Conservation (phyloP, 2,329 filamentous ascomycete genomes). For the Fusarium albidum region DNA sequence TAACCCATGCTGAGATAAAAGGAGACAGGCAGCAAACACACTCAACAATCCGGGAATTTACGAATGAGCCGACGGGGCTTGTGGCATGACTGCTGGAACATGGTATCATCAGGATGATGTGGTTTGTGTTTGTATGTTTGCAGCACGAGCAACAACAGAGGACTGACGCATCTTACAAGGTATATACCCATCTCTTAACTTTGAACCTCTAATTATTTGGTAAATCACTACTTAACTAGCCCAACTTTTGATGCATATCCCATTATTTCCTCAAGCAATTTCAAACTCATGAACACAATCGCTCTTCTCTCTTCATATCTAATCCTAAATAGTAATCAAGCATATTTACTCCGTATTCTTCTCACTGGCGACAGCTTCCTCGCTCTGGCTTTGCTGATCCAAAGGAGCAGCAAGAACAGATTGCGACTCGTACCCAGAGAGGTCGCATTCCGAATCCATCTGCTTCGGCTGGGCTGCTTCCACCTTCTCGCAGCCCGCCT, state of each 20-base stretch:
- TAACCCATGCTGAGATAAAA: no score
- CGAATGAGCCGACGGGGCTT: slow-evolving; percentile 39
- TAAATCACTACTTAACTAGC: neutral
- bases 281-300: neutral
- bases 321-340: no score
- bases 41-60: no score
- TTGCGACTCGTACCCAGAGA: neutral
- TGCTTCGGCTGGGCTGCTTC: slow-evolving; percentile 27
- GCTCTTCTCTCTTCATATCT: neutral
- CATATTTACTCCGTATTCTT: neutral
- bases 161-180: no score
- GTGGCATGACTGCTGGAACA: slow-evolving; percentile 14
- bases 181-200: no score
- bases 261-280: neutral
- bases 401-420: slow-evolving; percentile 3
- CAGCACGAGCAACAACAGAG: no score
- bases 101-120: no score
- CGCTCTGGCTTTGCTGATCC: neutral
- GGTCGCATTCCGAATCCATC: slow-evolving; percentile 3
- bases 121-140: neutral
- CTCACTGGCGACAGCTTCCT: neutral
- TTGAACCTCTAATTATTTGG: no score
- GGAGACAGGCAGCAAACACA: neutral
- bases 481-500: slow-evolving; percentile 34
- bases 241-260: neutral